Percentiles rank a stretch among this genome's conserved stretches.
Evolutionary conservation across 495 filamentous ascomycete species (phyloP).

Genomic region (Choiromyces venosus): DNA sequence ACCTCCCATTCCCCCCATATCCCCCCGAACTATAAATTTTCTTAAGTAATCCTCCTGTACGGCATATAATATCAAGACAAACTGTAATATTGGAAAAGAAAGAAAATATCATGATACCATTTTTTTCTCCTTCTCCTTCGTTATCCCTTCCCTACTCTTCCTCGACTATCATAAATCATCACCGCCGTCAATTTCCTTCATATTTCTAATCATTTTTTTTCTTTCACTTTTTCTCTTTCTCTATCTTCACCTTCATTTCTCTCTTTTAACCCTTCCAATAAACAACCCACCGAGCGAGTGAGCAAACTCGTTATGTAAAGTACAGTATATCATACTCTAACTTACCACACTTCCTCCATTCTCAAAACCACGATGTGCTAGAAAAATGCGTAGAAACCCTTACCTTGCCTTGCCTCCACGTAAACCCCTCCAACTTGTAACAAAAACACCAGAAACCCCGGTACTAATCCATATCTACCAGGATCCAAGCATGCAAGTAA

Average conservation of each 20-base stretch:
- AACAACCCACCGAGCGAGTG: neutral
- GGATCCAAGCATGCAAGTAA: too few relatives aligned
- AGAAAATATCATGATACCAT: neutral
- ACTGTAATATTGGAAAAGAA: neutral
- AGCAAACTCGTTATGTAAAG: neutral
- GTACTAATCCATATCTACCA: too few relatives aligned
- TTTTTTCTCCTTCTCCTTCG: neutral
- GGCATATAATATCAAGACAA: neutral
- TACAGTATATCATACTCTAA: neutral
- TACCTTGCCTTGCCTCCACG: too few relatives aligned
- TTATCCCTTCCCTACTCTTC: neutral
- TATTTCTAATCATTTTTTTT: neutral
- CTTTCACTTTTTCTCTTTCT: constrained; percentile 3
- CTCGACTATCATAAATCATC: neutral
- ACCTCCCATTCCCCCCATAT: neutral
- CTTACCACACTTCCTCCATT: neutral
- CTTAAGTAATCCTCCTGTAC: neutral
- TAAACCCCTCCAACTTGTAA: too few relatives aligned
- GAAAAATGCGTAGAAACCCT: neutral
- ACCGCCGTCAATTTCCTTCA: neutral
- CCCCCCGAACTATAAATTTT: neutral
- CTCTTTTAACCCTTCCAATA: neutral
- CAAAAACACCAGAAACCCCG: too few relatives aligned
- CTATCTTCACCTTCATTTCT: neutral
- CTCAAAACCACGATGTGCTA: neutral